A percentile compares a stretch with the other conserved stretches of the same genome.
phyloP scores from a whole-genome alignment of 2,329 filamentous ascomycete genomes.

The Zelopaecilomyces penicillatus region DNA sequence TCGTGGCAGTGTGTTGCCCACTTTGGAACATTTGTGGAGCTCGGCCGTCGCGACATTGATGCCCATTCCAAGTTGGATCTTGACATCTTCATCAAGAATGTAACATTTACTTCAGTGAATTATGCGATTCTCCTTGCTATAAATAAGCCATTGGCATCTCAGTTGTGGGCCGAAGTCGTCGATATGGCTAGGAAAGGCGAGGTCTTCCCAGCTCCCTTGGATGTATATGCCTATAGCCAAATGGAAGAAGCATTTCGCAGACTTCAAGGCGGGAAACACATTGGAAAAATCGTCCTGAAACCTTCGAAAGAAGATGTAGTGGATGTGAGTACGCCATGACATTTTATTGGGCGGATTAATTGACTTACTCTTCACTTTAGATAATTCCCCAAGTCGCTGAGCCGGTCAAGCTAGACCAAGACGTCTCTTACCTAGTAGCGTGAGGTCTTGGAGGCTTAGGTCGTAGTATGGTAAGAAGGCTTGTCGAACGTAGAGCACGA shows the following conservation, averaged over 20 bases:
- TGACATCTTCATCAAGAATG: not conserved
- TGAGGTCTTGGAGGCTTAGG: constrained; percentile 5
- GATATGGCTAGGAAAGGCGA: constrained; percentile 3
- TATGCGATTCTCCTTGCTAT: not conserved
- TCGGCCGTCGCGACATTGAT: not conserved
- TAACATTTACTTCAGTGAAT: not conserved
- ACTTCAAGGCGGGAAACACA: constrained; percentile 30
- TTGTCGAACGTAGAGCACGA: constrained; percentile 1
- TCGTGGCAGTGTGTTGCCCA: not conserved
- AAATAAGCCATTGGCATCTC: constrained; percentile 8
- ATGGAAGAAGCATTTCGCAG: constrained; percentile 29
- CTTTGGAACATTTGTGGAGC: not conserved
- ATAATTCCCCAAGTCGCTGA: too few species aligned
- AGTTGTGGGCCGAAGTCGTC: constrained; percentile 7
- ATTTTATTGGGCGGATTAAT: too few species aligned
- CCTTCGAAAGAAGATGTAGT: not conserved
- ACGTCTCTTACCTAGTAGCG: constrained; percentile 3
- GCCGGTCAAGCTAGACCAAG: not conserved
- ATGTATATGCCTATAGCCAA: constrained; percentile 17
- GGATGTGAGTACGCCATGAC: not conserved
- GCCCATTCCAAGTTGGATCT: not conserved
- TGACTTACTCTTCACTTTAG: too few species aligned
- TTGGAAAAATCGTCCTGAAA: constrained; percentile 30
- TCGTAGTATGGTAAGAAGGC: not conserved
- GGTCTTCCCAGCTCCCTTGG: constrained; percentile 3